phyloP scores from a whole-genome alignment of 2,329 filamentous ascomycete genomes.

The Phialophora macrospora region DNA sequence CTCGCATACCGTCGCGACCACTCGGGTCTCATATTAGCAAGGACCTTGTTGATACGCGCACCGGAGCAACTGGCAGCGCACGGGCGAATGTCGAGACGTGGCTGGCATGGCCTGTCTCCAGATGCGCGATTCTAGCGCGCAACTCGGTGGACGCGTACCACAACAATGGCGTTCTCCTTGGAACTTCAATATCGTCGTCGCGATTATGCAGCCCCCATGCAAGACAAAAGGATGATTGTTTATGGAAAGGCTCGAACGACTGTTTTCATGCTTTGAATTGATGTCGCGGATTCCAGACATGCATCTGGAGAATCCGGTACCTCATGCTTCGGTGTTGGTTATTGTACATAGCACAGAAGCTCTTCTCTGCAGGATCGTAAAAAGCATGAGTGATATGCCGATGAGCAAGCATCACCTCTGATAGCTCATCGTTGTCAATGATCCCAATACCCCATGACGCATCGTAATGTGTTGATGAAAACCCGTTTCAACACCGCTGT shows the following conservation, averaged over 20 bases:
- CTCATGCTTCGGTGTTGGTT: constrained; percentile 33
- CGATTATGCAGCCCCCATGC: neutral
- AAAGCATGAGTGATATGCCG: constrained; percentile 32
- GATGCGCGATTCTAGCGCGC: constrained; percentile 22
- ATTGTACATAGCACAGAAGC: constrained; percentile 37
- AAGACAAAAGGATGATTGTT: neutral
- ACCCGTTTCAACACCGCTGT: constrained; percentile 51
- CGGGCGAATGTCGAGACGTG: neutral
- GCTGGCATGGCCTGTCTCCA: constrained; percentile 13
- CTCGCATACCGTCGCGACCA: neutral
- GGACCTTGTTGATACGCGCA: neutral
- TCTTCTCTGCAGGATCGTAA: constrained; percentile 30
- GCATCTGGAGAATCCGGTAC: constrained; percentile 29
- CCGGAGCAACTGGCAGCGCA: neutral
- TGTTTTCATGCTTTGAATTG: constrained; percentile 40
- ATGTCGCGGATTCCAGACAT: constrained; percentile 30
- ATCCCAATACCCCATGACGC: constrained; percentile 37
- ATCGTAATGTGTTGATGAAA: constrained; percentile 42
- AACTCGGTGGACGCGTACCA: constrained; percentile 31
- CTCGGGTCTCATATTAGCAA: no score
- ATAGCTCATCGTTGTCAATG: constrained; percentile 29
- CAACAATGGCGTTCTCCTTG: constrained; percentile 11
- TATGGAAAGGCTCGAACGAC: constrained; percentile 8
- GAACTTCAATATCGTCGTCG: neutral
- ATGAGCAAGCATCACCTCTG: constrained; percentile 31